Conservation (phyloP, 2,329 filamentous ascomycete species). For the Endothia cerciana region DNA sequence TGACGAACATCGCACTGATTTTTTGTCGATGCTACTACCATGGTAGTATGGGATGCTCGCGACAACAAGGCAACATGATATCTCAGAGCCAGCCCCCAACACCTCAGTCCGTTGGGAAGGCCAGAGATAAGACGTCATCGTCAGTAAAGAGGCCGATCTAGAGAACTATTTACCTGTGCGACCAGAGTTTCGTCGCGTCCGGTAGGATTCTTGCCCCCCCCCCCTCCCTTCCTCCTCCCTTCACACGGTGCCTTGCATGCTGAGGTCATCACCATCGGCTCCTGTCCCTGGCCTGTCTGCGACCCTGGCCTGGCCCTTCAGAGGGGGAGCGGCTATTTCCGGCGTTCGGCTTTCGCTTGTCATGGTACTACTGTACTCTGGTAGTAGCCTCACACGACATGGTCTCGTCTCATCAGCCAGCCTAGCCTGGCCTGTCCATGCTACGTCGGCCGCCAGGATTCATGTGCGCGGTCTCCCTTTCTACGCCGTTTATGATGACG, state of each 20-base stretch:
- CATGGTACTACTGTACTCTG: neutral
- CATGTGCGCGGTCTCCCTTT: neutral
- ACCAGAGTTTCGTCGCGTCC: neutral
- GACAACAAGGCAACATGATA: neutral
- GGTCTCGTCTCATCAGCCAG: constrained; percentile 7
- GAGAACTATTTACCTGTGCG: neutral
- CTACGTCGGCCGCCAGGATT: constrained; percentile 8
- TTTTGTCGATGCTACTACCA: neutral
- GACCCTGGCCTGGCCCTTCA: neutral
- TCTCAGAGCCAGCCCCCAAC: no score
- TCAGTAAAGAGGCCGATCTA: neutral
- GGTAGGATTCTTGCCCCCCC: neutral
- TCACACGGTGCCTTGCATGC: constrained; percentile 9
- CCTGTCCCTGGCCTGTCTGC: neutral
- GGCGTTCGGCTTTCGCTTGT: neutral
- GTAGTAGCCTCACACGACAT: neutral
- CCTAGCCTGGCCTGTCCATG: neutral
- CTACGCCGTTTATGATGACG: neutral
- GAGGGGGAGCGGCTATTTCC: constrained; percentile 3
- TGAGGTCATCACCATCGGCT: constrained; percentile 13
- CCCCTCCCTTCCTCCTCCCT: neutral
- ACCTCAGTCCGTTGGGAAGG: no score
- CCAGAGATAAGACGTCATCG: neutral
- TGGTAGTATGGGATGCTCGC: neutral
- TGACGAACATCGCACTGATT: neutral